Evolutionary conservation across 495 filamentous ascomycete species (phyloP), one percentile per base, ranked within the genome.

Genomic region (Thermothielavioides terrestris): DNA sequence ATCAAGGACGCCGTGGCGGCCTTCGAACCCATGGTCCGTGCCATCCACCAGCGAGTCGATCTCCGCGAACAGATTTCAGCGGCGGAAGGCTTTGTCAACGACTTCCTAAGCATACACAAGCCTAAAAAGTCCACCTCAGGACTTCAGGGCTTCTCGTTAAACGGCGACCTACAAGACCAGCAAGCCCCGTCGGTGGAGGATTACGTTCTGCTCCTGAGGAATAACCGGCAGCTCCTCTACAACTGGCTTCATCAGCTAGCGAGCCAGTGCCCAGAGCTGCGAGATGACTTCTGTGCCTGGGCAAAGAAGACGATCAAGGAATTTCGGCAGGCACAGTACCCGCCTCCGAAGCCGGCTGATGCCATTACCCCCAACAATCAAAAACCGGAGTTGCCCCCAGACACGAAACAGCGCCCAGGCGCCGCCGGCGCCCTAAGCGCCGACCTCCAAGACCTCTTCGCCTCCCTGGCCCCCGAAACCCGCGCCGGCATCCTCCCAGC

Each of bases 1-100:
- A 61, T 85, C 39, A 68, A 72, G n/a, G 75, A 81, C 22, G 55
- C 69, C 8, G 73, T 85, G 9, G 60, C 65, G 0, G 77, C 76
- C 6, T 83, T 82, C 49, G 82, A 85, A n/a, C 80, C 77, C 3
- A 76, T 85, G 43, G 84, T 86, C 31, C 72, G 82, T 4, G 59
- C 62, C 6, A 62, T 84, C 11, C 83, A 86, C 48, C 75, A 84
- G 41, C 75, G 76, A 4, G 72, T 84, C 7, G 80, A 86, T 50
- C 69, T 86, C 22, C 75, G 74, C 30, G 76, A 70, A 18, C 79
- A 81, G 26, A 52, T 85, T 0, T 66, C 64, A 23, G 77, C 82
- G 21, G 58, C 72, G 1, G 74, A 85, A 57, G 62, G 52, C 43
- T 85, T 86, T 57, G 48, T 85, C 3, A 68, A 65, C 5, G 82